Conservation (phyloP, 1,284 basidiomycete genomes). For the Rhodofomes roseus region DNA sequence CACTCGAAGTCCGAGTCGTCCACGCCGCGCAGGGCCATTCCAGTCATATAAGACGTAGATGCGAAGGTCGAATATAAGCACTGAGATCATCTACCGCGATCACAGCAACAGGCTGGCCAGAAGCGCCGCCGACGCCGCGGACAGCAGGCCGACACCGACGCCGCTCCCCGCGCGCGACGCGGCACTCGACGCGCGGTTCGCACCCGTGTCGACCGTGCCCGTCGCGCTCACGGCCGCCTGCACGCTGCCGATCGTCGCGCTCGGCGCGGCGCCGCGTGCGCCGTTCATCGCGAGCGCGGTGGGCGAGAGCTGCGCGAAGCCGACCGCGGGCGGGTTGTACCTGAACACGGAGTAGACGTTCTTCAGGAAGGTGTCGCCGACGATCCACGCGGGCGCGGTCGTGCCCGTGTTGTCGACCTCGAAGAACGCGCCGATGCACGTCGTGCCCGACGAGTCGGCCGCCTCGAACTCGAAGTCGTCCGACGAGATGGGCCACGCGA, state of each 20-base stretch:
- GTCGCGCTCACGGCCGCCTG: not conserved
- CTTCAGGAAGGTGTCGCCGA: slow-evolving; percentile 34
- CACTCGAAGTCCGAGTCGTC: not conserved
- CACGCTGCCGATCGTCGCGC: slow-evolving; percentile 1
- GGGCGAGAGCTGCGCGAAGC: slow-evolving; percentile 44
- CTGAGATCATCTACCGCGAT: no score
- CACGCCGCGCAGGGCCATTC: not conserved
- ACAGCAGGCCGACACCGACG: not conserved
- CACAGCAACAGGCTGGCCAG: not conserved
- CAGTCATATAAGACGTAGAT: not conserved
- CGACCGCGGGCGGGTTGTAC: slow-evolving; percentile 45
- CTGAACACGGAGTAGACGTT: slow-evolving; percentile 58
- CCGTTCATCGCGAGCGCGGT: slow-evolving; percentile 18
- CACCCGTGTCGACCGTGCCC: not conserved
- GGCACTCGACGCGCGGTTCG: not conserved
- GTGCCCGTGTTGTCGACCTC: slow-evolving; percentile 46
- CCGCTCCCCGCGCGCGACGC: not conserved
- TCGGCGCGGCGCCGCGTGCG: not conserved
- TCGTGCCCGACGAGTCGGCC: slow-evolving; percentile 3
- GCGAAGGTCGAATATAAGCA: not conserved
- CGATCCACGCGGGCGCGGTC: slow-evolving; percentile 41
- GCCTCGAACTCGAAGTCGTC: slow-evolving; percentile 18
- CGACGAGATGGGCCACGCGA: slow-evolving; percentile 64
- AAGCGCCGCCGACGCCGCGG: not conserved
- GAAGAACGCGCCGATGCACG: slow-evolving; percentile 88